Base-by-base conservation (phyloP, 2,329 filamentous ascomycete species). In the Ascocoryne sarcoides region DNA sequence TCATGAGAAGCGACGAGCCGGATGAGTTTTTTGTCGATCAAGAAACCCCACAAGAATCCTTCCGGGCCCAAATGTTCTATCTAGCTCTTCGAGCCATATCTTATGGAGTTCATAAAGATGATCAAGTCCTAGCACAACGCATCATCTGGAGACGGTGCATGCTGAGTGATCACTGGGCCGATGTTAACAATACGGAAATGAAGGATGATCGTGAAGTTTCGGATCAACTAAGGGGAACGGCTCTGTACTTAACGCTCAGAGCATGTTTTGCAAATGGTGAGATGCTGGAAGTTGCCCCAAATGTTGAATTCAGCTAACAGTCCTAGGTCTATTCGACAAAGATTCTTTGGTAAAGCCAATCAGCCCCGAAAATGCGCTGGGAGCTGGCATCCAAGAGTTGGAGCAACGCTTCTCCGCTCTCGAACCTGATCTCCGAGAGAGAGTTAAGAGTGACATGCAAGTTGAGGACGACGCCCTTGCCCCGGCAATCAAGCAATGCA, bases 141-240 rank as follows among this genome's bases (percentile, higher is more conserved):
- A 62, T 78, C n/a, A 84, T 96, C 47, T 98, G 92, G 92, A 82
- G 92, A 57, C 78, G 92, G 39, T 82, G 87, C 46, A 84, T 84
- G 55, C 73, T 90, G 50, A 77, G 80, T 36, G 89, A 95, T 59
- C 77, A 95, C 57, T 98, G 92, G 92, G 67, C 73, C 18, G 69
- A 67, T 43, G 74, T 93, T 57, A 90, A 92, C 56, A 78, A 85
- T 50, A 90, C 84, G 1, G 76, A 81, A 35, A 70, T 82, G 44
- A 82, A 84, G 57, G 76, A 78, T 42, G 88, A 94, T 54, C 64
- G 67, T 3, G 73, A 84, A 46, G 74, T 87, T 19, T 68, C 79
- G 39, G 69, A 73, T 19, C 67, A 75, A 14, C 63, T 93, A 18
- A 66, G 68, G 21, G 64, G 71, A 42, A 94, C 87, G 3, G 70